Evolutionary conservation across 352 stramenopile genomes (phyloP).

Genomic region (Phytophthora parvispora): DNA sequence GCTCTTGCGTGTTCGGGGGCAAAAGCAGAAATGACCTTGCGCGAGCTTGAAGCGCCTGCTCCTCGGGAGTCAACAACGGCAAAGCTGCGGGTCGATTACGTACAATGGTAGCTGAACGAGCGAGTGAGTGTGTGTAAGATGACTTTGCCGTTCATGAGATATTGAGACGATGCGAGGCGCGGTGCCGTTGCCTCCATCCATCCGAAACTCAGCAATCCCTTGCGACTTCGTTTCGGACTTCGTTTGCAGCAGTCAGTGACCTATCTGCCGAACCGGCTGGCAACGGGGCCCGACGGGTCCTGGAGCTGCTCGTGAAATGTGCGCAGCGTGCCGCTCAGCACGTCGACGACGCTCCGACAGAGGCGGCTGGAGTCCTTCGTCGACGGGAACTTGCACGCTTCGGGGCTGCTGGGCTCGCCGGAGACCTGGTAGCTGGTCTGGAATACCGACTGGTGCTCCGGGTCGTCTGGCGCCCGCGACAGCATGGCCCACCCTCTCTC

Average conservation of each 20-base stretch:
- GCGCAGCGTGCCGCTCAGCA: neutral
- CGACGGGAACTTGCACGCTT: neutral
- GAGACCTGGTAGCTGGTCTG: constrained; percentile 4
- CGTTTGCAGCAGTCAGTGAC: constrained; percentile 15
- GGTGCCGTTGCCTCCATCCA: neutral
- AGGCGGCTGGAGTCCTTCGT: neutral
- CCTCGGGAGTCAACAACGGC: constrained; percentile 21
- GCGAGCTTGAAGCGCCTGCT: neutral
- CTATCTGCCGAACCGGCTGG: neutral
- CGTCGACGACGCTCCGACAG: constrained; percentile 1
- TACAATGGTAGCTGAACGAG: constrained; percentile 5
- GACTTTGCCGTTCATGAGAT: constrained; percentile 15
- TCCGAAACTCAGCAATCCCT: constrained; percentile 11
- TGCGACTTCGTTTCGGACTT: constrained; percentile 13
- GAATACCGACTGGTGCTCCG: constrained; percentile 5
- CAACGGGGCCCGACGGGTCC: neutral
- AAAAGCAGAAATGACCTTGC: constrained; percentile 16
- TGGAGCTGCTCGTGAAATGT: constrained; percentile 4
- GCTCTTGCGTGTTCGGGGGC: neutral
- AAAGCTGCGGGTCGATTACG: constrained; percentile 11
- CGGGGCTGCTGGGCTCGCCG: neutral
- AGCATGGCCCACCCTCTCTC: constrained; percentile 18
- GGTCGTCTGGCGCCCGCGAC: constrained; percentile 1
- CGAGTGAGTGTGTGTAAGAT: constrained; percentile 30
- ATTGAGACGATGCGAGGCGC: constrained; percentile 6